Evolutionary conservation across 106 monocot genomes (phyloP).

Genomic region (Dendrobium chrysotoxum): DNA sequence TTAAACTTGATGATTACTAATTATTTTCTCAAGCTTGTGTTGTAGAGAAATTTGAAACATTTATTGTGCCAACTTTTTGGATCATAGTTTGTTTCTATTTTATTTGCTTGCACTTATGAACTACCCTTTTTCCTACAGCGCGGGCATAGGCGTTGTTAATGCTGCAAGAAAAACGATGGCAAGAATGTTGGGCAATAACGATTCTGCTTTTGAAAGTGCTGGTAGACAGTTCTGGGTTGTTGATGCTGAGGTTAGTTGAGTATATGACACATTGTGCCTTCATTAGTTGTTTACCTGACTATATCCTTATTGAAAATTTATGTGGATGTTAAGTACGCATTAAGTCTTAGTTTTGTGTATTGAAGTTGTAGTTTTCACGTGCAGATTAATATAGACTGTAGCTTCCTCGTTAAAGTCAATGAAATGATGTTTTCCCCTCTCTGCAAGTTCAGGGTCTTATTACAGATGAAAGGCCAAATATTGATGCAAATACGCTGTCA

Average conservation of each 20-base stretch:
- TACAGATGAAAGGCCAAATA: conserved; percentile 65
- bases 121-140: conserved; percentile 34
- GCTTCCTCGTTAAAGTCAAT: background rate
- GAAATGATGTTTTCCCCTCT: background rate
- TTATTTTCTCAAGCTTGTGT: background rate
- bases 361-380: background rate
- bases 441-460: conserved; percentile 62
- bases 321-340: background rate
- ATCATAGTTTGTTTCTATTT: background rate
- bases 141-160: conserved; percentile 92
- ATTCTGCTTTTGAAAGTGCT: conserved; percentile 90
- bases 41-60: background rate
- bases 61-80: background rate
- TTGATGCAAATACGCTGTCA: conserved; percentile 65
- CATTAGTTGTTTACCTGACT: background rate
- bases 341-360: background rate
- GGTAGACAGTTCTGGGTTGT: conserved; percentile 95
- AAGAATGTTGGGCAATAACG: conserved; percentile 88
- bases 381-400: background rate
- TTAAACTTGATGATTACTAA: background rate
- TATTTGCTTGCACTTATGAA: background rate
- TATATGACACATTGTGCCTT: background rate
- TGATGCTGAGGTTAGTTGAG: conserved; percentile 71
- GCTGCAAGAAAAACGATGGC: conserved; percentile 95
- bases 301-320: background rate